Conservation (phyloP, 2,329 filamentous ascomycete species). For the Anisogramma anomala region DNA sequence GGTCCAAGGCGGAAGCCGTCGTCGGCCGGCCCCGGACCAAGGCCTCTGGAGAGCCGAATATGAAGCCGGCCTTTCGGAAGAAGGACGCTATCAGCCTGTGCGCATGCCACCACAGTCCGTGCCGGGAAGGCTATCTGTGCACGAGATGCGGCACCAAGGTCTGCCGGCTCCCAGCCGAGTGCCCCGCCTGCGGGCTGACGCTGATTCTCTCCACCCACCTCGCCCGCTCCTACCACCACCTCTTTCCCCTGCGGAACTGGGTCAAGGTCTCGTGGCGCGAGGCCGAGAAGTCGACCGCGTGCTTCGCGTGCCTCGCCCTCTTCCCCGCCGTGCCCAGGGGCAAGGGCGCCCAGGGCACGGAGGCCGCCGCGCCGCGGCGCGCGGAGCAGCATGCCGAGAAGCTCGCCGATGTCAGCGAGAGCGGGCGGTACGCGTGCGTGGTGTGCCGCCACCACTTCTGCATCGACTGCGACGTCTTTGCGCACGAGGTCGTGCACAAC, state of each 20-base stretch:
- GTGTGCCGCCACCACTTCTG: conserved; percentile 88
- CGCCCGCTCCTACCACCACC: conserved; percentile 83
- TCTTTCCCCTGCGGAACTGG: conserved; percentile 88
- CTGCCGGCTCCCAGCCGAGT: conserved; percentile 80
- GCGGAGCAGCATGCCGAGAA: conserved; percentile 18
- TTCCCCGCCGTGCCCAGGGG: conserved; percentile 46
- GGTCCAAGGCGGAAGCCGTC: conserved; percentile 43
- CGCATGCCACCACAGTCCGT: conserved; percentile 78
- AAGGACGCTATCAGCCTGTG: conserved; percentile 60
- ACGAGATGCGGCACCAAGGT: conserved; percentile 82
- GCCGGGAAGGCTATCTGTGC: conserved; percentile 78
- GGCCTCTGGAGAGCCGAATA: not conserved
- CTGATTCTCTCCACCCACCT: conserved; percentile 90
- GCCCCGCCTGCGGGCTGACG: conserved; percentile 80
- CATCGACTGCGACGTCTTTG: conserved; percentile 94
- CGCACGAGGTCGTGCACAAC: conserved; percentile 89
- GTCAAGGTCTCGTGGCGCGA: conserved; percentile 74
- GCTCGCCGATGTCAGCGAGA: conserved; percentile 65
- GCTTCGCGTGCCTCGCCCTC: conserved; percentile 62
- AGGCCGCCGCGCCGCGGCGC: conserved; percentile 10
- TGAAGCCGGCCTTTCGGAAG: conserved; percentile 33
- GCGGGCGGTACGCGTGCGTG: conserved; percentile 76
- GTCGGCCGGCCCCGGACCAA: not conserved
- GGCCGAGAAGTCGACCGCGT: conserved; percentile 51
- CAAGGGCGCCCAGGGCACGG: conserved; percentile 13